Evolutionary conservation across 2,329 filamentous ascomycete species (phyloP).

Genomic region (Fusarium musae): DNA sequence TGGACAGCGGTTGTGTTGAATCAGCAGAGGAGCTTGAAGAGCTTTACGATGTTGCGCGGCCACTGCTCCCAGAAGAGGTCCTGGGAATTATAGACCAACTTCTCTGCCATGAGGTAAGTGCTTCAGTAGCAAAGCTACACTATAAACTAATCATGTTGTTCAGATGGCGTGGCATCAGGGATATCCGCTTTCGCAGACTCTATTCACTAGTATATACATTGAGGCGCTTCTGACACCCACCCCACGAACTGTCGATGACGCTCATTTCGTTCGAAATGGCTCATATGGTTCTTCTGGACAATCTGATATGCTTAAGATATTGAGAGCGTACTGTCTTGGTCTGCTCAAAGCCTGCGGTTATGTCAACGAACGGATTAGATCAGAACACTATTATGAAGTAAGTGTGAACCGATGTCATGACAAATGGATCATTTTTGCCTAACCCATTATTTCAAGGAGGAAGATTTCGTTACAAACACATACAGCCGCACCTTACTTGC

Average conservation of each 20-base stretch:
- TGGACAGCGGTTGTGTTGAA: constrained; percentile 91
- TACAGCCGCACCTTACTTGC: constrained; percentile 84
- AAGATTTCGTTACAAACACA: constrained; percentile 94
- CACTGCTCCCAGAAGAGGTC: constrained; percentile 80
- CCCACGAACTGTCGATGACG: constrained; percentile 71
- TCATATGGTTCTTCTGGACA: constrained; percentile 43
- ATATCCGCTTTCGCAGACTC: constrained; percentile 93
- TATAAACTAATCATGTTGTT: constrained; percentile 10
- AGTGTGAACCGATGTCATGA: background rate
- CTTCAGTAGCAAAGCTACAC: background rate
- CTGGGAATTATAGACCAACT: constrained; percentile 95
- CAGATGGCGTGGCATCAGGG: constrained; percentile 97
- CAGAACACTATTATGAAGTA: constrained; percentile 93
- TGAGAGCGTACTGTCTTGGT: constrained; percentile 87
- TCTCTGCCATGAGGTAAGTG: constrained; percentile 81
- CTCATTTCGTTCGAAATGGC: constrained; percentile 65
- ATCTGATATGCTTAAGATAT: constrained; percentile 67
- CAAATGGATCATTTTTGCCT: background rate
- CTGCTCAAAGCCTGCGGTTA: constrained; percentile 84
- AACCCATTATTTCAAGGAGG: constrained; percentile 69
- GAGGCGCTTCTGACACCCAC: constrained; percentile 82
- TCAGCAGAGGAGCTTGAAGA: constrained; percentile 86
- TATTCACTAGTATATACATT: constrained; percentile 93
- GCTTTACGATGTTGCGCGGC: constrained; percentile 77
- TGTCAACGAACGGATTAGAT: constrained; percentile 79